These are phyloP conservation scores for Camillea tinctor DNA, from an alignment of 2,329 filamentous ascomycete species.

Conservation along the genomic window DNA sequence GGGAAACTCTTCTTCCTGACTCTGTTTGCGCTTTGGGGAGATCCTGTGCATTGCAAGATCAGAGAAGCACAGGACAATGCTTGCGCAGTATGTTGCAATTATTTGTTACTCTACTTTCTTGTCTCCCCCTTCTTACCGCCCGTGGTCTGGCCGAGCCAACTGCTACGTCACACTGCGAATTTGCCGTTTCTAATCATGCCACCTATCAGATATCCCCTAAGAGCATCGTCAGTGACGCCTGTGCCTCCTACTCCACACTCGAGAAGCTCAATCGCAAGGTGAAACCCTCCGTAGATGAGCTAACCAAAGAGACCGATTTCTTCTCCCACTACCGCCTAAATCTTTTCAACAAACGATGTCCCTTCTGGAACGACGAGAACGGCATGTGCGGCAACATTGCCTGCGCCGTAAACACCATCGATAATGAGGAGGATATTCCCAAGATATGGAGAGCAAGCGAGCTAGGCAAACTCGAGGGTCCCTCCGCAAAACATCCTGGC, in stretches of 20 bases:
- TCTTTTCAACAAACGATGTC: constrained; percentile 89
- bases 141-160: constrained; percentile 24
- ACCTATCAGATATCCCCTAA: constrained; percentile 74
- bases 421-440: constrained; percentile 93
- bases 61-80: constrained; percentile 41
- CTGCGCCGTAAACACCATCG: constrained; percentile 90
- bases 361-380: constrained; percentile 92
- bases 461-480: constrained; percentile 87
- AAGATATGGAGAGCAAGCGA: constrained; percentile 88
- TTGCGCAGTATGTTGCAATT: constrained; percentile 50
- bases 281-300: constrained; percentile 72
- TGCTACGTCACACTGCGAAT: constrained; percentile 18
- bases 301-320: constrained; percentile 90
- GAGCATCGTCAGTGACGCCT: constrained; percentile 89
- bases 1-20: constrained; percentile 55
- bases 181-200: constrained; percentile 40
- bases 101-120: constrained; percentile 19
- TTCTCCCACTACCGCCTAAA: constrained; percentile 97
- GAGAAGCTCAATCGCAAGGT: constrained; percentile 78
- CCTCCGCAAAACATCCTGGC: constrained; percentile 84
- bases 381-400: constrained; percentile 97
- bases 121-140: constrained; percentile 18
- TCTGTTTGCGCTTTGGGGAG: constrained; percentile 54
- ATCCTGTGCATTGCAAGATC: constrained; percentile 45
- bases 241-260: constrained; percentile 88